Base-by-base conservation (phyloP, 768 basidiomycete genomes). In the Tylopilus vinaceipallidus region DNA sequence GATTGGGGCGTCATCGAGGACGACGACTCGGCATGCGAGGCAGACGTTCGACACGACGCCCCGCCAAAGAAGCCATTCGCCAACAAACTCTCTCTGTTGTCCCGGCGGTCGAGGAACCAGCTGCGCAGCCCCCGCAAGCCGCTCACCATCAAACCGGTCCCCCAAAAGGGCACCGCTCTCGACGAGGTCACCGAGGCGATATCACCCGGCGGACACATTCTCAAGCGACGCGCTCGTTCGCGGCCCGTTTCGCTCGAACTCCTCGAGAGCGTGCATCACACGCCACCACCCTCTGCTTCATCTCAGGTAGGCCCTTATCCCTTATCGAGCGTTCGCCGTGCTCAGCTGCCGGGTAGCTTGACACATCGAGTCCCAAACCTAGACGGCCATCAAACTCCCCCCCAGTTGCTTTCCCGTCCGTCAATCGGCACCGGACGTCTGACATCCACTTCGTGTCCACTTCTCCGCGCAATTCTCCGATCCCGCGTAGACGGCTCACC, bases 121-220 rank as follows among this genome's bases (percentile, higher is more conserved):
- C 30, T 68, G 3, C 51, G 46, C 43, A 70, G 68, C 42, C 66
- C 66, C 4, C 60, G 67, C 44, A 68, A 68, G 27, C 53, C 58
- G 16, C 41, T 57, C 0, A 27, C 49, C 16, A 47, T 60, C 26
- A 64, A 57, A 13, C 48, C 57, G 19, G 52, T 68, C 14, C 66
- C 68, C 16, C 68, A 68, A 37, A 76, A 75, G 51, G 74, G 70
- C 1, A 80, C 71, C 44, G 60, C 67, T 20, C 70, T 71, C 42
- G 78, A 80, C 52, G 84, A 86, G 60, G 81, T 85, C 26, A 81
- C 74, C 3, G 85, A 83, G 53, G 82, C 81, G 2, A 74, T 89
- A 50, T 90, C 87, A 0, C 88, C 88, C 3, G 86, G 85, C 12
- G 88, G 87, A 0, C 88, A 88, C 65, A 72, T 91, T 48, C 78